phyloP scores from a whole-genome alignment of 2,329 filamentous ascomycete species.

The Sclerotinia glacialis region DNA sequence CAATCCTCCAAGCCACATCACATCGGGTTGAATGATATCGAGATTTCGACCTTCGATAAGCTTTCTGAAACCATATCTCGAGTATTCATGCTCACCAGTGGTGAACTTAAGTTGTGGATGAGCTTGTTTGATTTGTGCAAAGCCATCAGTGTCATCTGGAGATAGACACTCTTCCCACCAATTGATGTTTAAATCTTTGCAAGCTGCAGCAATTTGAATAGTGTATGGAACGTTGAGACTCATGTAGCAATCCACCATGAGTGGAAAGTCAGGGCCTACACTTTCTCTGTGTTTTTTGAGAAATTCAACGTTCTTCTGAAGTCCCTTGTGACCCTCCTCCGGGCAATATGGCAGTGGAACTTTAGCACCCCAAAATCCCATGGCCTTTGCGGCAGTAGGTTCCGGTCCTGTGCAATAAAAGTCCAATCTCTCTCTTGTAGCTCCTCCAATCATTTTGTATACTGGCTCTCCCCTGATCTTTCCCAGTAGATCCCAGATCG shows the following conservation, averaged over 20 bases:
- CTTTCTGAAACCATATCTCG: slow-evolving; percentile 90
- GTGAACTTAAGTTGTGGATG: slow-evolving; percentile 92
- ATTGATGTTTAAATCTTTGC: slow-evolving; percentile 81
- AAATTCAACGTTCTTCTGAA: slow-evolving; percentile 87
- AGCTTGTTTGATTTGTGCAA: slow-evolving; percentile 83
- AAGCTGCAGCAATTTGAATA: slow-evolving; percentile 83
- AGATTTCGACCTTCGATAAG: slow-evolving; percentile 87
- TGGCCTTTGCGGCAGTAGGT: slow-evolving; percentile 72
- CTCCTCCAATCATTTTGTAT: slow-evolving; percentile 89
- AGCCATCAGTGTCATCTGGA: slow-evolving; percentile 89
- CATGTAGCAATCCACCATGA: slow-evolving; percentile 98
- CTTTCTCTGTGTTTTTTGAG: slow-evolving; percentile 78
- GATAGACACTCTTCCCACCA: slow-evolving; percentile 97
- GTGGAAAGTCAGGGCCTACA: slow-evolving; percentile 84
- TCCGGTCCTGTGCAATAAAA: slow-evolving; percentile 96
- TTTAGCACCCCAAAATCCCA: slow-evolving; percentile 90
- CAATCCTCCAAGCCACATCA: slow-evolving; percentile 95
- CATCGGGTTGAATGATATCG: slow-evolving; percentile 92
- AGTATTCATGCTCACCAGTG: slow-evolving; percentile 94
- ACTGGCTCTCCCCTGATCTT: slow-evolving; percentile 91
- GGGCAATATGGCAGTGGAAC: slow-evolving; percentile 87
- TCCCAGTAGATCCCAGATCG: slow-evolving; percentile 86
- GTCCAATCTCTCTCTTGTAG: slow-evolving; percentile 76
- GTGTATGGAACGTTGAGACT: slow-evolving; percentile 89
- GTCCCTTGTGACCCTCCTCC: slow-evolving; percentile 76